These are phyloP conservation scores for Diutina catenulata DNA, from an alignment of 1,139 yeast species.

Conservation along the genomic window DNA sequence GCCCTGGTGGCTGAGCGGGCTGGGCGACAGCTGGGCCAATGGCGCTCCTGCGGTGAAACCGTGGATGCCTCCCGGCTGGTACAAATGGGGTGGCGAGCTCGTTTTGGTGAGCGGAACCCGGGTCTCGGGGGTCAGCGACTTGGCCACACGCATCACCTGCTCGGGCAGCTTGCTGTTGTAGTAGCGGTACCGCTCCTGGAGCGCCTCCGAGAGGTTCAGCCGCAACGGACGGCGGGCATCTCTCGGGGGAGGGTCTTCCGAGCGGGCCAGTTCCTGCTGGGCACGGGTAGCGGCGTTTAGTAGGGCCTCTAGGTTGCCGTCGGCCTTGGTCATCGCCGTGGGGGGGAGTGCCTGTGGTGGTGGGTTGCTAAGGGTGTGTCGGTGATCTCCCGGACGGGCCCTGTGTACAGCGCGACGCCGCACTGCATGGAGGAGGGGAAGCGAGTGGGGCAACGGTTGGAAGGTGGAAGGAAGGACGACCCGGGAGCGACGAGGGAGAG, in stretches of 20 bases:
- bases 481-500: no score
- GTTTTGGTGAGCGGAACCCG: no score
- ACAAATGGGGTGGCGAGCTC: no score
- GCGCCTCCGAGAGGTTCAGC: conserved; percentile 1
- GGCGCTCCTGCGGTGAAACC: no score
- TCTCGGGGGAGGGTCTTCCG: neutral
- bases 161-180: neutral
- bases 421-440: neutral
- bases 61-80: no score
- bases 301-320: conserved; percentile 4
- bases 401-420: no score
- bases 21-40: no score
- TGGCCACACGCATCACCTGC: no score
- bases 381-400: no score
- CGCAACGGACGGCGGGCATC: conserved; percentile 1
- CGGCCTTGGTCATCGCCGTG: conserved; percentile 1
- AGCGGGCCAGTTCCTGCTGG: no score
- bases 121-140: no score
- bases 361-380: neutral
- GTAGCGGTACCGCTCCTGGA: conserved; percentile 2
- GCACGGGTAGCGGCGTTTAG: conserved; percentile 1
- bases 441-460: neutral
- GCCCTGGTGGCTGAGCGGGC: neutral
- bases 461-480: no score
- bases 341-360: neutral